Base-by-base conservation (phyloP, 1,284 basidiomycete species). In the Agaricales sp. region DNA sequence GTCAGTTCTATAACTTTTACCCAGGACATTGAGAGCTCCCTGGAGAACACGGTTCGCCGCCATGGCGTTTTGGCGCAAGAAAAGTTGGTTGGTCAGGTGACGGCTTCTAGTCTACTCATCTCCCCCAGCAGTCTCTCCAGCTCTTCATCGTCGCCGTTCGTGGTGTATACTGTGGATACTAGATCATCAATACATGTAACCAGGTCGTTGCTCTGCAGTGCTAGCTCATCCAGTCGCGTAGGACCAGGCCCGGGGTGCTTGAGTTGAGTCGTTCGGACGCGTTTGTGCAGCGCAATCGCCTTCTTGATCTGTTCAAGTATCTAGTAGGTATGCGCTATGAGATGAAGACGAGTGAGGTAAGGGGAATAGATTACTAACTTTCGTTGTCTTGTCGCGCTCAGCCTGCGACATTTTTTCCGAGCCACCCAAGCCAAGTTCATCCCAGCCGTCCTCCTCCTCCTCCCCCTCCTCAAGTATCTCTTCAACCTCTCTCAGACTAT, bases 1-100 rank as follows among this genome's bases (percentile, higher is more conserved):
- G 71, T 99, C 95, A 16, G 72, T 74, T 1, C 77, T 71, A 67
- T 92, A 89, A 13, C 67, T 62, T 39, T 70, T 62, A 21, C 79
- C 81, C 3, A 83, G 73, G 24, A 35, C 16, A 16, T 18, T 22
- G 11, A 45, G 44, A n/a, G 39, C 16, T 8, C 39, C 16, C 18
- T 41, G 39, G 8, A 20, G n/a, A 8, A 41, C 8, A 8, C 39
- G 39, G 16, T 16, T 41, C 39, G 39, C 13, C 16, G 39, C 39
- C 39, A 41, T 41, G 39, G 39, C 19, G 39, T 41, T 41, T 41
- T 41, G 39, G 19, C 18, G 6, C n/a, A 4, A 41, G 39, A 8
- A n/a, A 30, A 30, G 26, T 6, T 30, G 14, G 6, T 30, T 8
- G 16, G 16, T 20, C 19, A 41, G 6, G 39, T 41, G 39, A 41